Base-by-base conservation (phyloP, 208 protist species). In the Crithidia mellificae region DNA sequence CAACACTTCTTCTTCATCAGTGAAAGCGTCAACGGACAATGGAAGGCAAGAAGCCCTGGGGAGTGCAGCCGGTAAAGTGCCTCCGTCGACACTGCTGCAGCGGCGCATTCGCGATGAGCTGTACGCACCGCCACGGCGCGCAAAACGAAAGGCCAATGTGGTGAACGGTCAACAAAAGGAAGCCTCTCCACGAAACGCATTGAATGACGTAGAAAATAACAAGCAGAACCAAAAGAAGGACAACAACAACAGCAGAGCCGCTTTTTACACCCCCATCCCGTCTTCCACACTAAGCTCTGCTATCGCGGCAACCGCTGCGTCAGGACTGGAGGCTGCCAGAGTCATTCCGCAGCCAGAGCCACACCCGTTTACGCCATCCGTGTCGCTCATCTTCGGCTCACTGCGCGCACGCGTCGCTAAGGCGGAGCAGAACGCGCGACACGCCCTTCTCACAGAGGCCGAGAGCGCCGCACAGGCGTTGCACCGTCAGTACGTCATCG, bases 71-170 rank as follows among this genome's bases (percentile, higher is more conserved):
- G n/a, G n/a, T n/a, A n/a, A n/a, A n/a, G n/a, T n/a, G n/a, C n/a
- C n/a, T n/a, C n/a, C n/a, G n/a, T n/a, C n/a, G 30, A 39, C 44
- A 30, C 20, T 64, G 58, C 46, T 72, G 74, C 62, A 63, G 63
- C 74, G 66, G 11, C 43, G 34, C 15, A 47, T 70, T 20, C 74
- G 68, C 12, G 57, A 72, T 22, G 67, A 80, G 8, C 74, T 80
- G 34, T 80, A 80, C 63, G 64, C 68, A 12, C 36, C 36, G 36
- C 38, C 68, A 14, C 68, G 55, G 47, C 22, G 55, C 20, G n/a
- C 38, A 0, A n/a, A 63, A 30, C 4, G 24, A 12, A 29, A 5
- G 1, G 32, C 24, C 25, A 43, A 19, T 19, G 32, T n/a, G n/a
- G n/a, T n/a, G n/a, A n/a, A n/a, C n/a, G n/a, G n/a, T n/a, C n/a